Conservation (phyloP, 2,329 filamentous ascomycete species). For the Ophiostoma sp. region DNA sequence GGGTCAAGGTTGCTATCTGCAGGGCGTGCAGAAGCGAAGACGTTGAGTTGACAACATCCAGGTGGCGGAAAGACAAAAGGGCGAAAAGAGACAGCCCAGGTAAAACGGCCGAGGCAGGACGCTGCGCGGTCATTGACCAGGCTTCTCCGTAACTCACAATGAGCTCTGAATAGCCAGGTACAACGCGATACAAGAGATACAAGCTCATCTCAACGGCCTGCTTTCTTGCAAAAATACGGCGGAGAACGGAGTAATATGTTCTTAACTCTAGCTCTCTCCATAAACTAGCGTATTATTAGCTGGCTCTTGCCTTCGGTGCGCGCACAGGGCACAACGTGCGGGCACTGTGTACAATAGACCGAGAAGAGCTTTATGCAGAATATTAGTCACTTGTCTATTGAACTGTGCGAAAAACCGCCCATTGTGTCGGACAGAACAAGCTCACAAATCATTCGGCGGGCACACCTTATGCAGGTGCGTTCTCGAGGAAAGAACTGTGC, state of each 20-base stretch:
- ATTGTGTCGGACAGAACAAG: background rate
- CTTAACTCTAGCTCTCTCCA: background rate
- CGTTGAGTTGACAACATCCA: background rate
- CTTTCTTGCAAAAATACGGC: background rate
- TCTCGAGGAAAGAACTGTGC: conserved; percentile 2
- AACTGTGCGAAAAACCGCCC: background rate
- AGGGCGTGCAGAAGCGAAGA: background rate
- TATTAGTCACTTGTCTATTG: background rate
- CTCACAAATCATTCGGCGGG: background rate
- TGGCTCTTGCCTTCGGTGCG: background rate
- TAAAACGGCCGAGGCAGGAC: background rate
- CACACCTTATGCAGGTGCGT: conserved; percentile 6
- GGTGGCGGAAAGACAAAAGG: background rate
- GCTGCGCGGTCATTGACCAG: conserved; percentile 1
- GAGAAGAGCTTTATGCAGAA: background rate
- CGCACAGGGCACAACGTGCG: conserved; percentile 4
- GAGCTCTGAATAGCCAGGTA: background rate
- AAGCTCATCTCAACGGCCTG: background rate
- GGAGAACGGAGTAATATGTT: conserved; percentile 6
- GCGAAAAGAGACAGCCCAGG: background rate
- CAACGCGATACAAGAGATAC: background rate
- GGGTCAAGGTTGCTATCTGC: background rate
- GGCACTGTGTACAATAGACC: background rate
- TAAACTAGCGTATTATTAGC: conserved; percentile 1
- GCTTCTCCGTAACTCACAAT: background rate